A percentile compares a stretch with the other conserved stretches of the same genome.
These are phyloP conservation scores for Aspergillus fijiensis DNA, from an alignment of 2,329 filamentous ascomycete genomes.

Conservation along the genomic window DNA sequence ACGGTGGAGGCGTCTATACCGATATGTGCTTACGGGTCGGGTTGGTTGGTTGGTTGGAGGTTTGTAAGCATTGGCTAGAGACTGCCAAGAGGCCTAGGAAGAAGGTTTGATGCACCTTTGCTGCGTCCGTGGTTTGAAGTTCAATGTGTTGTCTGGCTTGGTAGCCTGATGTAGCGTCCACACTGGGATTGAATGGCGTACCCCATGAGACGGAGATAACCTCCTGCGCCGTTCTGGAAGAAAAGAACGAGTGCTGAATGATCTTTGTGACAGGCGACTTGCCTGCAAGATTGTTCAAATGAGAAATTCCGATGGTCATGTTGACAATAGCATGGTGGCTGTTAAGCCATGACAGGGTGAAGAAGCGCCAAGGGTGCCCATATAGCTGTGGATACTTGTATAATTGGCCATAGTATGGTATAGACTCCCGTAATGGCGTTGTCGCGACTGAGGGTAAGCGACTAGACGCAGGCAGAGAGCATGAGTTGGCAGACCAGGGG, in stretches of 20 bases:
- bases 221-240: neutral
- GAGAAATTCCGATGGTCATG: neutral
- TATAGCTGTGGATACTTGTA: neutral
- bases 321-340: neutral
- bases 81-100: neutral
- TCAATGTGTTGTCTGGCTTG: neutral
- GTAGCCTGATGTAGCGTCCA: neutral
- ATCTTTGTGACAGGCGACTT: neutral
- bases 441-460: neutral
- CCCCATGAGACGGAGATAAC: neutral
- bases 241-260: neutral
- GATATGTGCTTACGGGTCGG: neutral
- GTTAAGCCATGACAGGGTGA: neutral
- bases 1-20: neutral
- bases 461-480: constrained; percentile 1
- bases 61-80: neutral
- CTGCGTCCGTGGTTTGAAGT: neutral
- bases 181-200: neutral
- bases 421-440: neutral
- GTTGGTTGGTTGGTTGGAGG: neutral
- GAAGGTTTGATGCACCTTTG: neutral
- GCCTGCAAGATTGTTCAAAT: neutral
- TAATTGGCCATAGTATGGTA: neutral
- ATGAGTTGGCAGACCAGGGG: constrained; percentile 8
- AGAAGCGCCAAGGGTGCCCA: neutral